Evolutionary conservation across 2,329 filamentous ascomycete genomes (phyloP), one percentile per base, ranked within the genome.

Genomic region (Alternaria triticina): DNA sequence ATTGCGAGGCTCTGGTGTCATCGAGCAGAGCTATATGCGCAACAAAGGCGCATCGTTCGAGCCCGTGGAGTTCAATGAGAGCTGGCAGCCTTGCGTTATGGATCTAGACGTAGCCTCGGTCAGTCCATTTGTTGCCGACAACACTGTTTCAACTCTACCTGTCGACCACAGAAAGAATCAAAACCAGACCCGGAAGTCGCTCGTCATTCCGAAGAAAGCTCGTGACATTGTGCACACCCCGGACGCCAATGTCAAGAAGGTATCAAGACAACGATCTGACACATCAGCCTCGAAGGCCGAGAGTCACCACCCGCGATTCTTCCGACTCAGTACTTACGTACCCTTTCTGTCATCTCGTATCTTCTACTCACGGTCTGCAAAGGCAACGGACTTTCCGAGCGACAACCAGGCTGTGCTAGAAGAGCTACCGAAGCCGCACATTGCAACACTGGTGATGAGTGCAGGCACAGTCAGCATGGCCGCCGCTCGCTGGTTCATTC

Each of bases 31-130:
- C 27, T 79, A 75, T 54, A 77, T 77, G 54, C 71, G 76, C 22
- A 78, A 77, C 54, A 78, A 78, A 46, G 75, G 74, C 9, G 74
- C 74, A 20, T 76, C 75, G 1, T 79, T 79, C 30, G 77, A 78
- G 52, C 72, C 75, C n/a, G 68, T 79, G 4, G 70, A 75, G 27
- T 74, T 78, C 54, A 74, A 77, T 43, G 75, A 78, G 56, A 71
- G 74, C 36, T 70, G 75, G 64, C 73, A 74, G 47, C 74, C 73
- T 5, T 77, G 75, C 25, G 67, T 71, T 6, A 69, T 74, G 50
- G 68, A 74, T 12, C 69, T 73, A 6, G 69, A 63, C 22, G 63
- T 60, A 12, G 70, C 67, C 6, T 72, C 75, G 23, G 63, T 76
- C n/a, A 75, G 72, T n/a, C 71, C 75, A 0, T 74, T 75, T 45